Evolutionary conservation across 331 rosid species (phyloP).

Genomic region (Saraca asoca): DNA sequence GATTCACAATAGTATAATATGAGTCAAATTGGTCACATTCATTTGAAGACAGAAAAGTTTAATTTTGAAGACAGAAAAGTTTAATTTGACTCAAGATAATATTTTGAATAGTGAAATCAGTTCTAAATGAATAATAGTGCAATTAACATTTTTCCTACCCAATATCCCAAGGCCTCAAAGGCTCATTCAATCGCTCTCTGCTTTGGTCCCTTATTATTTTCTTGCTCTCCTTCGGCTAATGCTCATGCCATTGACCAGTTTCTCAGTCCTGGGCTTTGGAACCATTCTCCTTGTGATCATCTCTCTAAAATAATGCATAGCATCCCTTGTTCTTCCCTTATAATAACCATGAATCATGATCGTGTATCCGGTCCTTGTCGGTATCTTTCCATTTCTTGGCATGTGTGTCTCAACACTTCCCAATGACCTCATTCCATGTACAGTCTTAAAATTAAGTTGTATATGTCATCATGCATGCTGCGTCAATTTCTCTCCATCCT

Average conservation of each 20-base stretch:
- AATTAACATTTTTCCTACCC: neutral
- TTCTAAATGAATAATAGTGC: too few species aligned
- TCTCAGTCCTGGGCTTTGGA: conserved; percentile 63
- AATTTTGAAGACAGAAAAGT: too few species aligned
- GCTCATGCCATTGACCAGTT: conserved; percentile 43
- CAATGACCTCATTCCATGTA: conserved; percentile 65
- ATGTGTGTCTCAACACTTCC: conserved; percentile 49
- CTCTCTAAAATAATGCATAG: conserved; percentile 55
- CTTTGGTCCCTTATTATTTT: conserved; percentile 20
- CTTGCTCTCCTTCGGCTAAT: conserved; percentile 35
- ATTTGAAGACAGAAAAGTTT: too few species aligned
- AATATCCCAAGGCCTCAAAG: conserved; percentile 28
- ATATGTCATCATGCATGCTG: conserved; percentile 52
- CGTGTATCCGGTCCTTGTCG: conserved; percentile 58
- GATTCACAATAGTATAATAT: too few species aligned
- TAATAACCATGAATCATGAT: conserved; percentile 62
- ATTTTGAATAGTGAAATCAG: too few species aligned
- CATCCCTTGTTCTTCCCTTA: conserved; percentile 58
- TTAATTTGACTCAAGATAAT: too few species aligned
- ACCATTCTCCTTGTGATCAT: conserved; percentile 68
- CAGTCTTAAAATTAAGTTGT: conserved; percentile 67
- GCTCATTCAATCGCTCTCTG: neutral
- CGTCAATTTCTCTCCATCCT: conserved; percentile 66
- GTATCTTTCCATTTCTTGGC: conserved; percentile 67
- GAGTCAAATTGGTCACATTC: too few species aligned